Base-by-base conservation (phyloP, 202 grass and related monocot species). In the Zoysia matrella region DNA sequence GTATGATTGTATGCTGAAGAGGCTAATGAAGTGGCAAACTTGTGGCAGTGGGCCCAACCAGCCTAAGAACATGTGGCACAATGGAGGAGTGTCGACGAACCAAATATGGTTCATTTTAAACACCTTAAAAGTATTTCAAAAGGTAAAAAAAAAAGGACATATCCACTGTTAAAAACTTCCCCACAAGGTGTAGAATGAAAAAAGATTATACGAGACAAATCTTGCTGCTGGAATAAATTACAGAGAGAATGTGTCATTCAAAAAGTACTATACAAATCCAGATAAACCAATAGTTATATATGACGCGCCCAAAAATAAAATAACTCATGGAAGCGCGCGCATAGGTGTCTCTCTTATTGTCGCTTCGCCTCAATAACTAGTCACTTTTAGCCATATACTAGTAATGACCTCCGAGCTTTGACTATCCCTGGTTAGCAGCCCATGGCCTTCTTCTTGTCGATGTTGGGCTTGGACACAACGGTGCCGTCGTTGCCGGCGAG, bases 401-500 rank as follows among this genome's bases (percentile, higher is more conserved):
- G 30, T 36, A 36, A 56, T 6, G 53, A n/a, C 58, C 16, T 1
- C 60, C 8, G 60, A 8, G 22, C 2, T 63, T 40, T 65, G 36
- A 41, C 4, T 13, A 6, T 13, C 9, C 49, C 14, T 41, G 0
- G 9, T 50, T 65, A 86, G 5, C 84, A 89, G 1, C 86, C 86
- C 80, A 91, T 91, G 43, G 58, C 76, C 42, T 86, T 77, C 11
- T 76, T 76, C 41, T 72, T 55, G 60, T 86, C 67, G 30, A 80
- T 78, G 65, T 71, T 81, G 18, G 79, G 79, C 76, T 85, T 93
- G 60, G 85, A 74, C 2, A 79, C 83, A 43, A 94, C 91, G 14
- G 80, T 72, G 4, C 91, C 91, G n/a, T 94, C 91, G 69, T 94
- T 94, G 3, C 91, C 88, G 2, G 91, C 91, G 60, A 94, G 86